Evolutionary conservation across 2,329 filamentous ascomycete genomes (phyloP).

Genomic region (Trichoderma atrobrunneum): DNA sequence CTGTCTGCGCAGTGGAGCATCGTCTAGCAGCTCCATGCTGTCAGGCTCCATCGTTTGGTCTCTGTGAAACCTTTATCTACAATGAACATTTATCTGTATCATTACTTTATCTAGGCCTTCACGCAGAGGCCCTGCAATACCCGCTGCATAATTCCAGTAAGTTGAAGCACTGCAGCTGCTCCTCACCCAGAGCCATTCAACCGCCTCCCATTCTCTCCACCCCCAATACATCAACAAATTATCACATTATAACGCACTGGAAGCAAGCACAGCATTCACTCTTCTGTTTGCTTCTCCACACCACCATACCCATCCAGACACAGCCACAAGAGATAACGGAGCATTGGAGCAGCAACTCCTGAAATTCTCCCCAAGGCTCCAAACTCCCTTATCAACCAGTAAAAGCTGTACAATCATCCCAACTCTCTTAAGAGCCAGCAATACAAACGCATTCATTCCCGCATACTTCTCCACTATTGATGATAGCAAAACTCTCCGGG

Average conservation of each 20-base stretch:
- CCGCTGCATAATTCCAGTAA: not conserved
- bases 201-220: not conserved
- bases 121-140: fast-evolving
- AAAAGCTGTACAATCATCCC: not conserved
- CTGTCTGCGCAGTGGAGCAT: not conserved
- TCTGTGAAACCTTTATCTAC: not conserved
- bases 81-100: fast-evolving
- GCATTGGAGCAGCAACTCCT: not conserved
- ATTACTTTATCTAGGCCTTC: not conserved
- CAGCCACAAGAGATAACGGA: not conserved
- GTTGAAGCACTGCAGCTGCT: not conserved
- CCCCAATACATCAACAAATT: too few species aligned
- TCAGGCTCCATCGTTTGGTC: not conserved
- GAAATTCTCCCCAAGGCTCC: not conserved
- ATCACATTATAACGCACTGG: too few species aligned
- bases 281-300: not conserved
- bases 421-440: not conserved
- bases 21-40: not conserved
- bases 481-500: not conserved
- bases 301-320: not conserved
- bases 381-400: not conserved
- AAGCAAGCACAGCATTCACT: not conserved
- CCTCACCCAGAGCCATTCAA: not conserved
- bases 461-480: not conserved
- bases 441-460: not conserved